Evolutionary conservation across 352 stramenopile genomes (phyloP).

Genomic region (Globisporangium sylvaticum): DNA sequence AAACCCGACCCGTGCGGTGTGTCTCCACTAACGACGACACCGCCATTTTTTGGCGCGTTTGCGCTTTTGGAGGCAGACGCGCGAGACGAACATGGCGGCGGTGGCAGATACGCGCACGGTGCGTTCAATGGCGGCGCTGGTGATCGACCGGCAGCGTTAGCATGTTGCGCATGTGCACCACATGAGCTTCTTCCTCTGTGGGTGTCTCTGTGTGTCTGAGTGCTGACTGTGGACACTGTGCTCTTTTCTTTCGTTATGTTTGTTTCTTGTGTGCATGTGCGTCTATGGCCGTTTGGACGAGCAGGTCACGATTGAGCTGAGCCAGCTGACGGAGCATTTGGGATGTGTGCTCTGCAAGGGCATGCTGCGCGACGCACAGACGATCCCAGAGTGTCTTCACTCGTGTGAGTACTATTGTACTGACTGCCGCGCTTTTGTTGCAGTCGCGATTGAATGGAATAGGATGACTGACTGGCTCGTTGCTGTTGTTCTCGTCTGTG

Average conservation of each 20-base stretch:
- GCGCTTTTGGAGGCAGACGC: background rate
- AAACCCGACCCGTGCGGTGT: background rate
- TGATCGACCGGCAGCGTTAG: background rate
- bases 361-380: constrained; percentile 72
- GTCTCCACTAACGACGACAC: background rate
- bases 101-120: constrained; percentile 28
- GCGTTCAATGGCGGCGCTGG: background rate
- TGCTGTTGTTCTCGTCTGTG: background rate
- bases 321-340: constrained; percentile 56
- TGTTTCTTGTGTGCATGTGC: constrained; percentile 7
- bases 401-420: constrained; percentile 41
- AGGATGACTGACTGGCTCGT: background rate
- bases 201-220: background rate
- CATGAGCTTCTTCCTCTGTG: too few species aligned
- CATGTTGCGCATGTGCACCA: background rate
- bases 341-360: constrained; percentile 63
- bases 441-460: background rate
- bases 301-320: constrained; percentile 51
- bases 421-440: background rate
- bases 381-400: constrained; percentile 79
- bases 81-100: constrained; percentile 10
- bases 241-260: background rate
- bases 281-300: constrained; percentile 3
- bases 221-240: background rate
- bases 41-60: constrained; percentile 5